Percentiles rank a stretch among this genome's conserved stretches.
Evolutionary conservation across 2,329 filamentous ascomycete species (phyloP).

Genomic region (Sordariomycetes sp.): DNA sequence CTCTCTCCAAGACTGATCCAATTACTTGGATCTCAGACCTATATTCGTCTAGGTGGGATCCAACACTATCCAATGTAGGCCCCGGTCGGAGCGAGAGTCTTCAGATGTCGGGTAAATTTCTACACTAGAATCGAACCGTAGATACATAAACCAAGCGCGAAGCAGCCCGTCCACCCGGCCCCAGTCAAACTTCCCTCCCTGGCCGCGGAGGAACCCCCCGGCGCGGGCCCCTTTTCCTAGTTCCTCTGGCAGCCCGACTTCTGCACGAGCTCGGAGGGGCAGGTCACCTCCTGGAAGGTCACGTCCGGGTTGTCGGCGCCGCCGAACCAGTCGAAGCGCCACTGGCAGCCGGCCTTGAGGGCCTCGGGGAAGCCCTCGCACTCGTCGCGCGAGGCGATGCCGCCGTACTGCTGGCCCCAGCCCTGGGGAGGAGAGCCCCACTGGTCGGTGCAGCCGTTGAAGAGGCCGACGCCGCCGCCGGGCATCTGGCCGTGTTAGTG

Average conservation of each 20-base stretch:
- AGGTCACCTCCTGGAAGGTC: conserved; percentile 43
- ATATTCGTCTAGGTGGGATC: too few relatives aligned
- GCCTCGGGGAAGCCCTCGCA: conserved; percentile 41
- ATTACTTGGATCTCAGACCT: too few relatives aligned
- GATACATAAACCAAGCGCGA: background rate
- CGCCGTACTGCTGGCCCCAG: conserved; percentile 50
- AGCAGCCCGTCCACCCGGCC: background rate
- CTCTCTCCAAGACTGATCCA: too few relatives aligned
- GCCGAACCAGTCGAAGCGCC: conserved; percentile 55
- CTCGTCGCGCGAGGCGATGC: conserved; percentile 35
- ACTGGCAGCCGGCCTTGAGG: conserved; percentile 47
- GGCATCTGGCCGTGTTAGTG: conserved; percentile 25
- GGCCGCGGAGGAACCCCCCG: background rate
- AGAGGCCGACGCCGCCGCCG: conserved; percentile 44
- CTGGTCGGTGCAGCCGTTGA: conserved; percentile 31
- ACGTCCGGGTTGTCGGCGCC: conserved; percentile 47
- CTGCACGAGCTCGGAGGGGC: conserved; percentile 35
- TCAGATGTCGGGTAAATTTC: background rate
- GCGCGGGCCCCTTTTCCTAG: background rate
- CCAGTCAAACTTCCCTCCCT: background rate
- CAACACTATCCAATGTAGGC: too few relatives aligned
- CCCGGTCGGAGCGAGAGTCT: too few relatives aligned
- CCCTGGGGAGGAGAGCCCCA: conserved; percentile 33
- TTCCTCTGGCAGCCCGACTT: conserved; percentile 21
- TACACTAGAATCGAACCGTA: background rate